These are phyloP conservation scores for Beta vulgaris DNA, from an alignment of 148 eudicot genomes.

Conservation along the genomic window DNA sequence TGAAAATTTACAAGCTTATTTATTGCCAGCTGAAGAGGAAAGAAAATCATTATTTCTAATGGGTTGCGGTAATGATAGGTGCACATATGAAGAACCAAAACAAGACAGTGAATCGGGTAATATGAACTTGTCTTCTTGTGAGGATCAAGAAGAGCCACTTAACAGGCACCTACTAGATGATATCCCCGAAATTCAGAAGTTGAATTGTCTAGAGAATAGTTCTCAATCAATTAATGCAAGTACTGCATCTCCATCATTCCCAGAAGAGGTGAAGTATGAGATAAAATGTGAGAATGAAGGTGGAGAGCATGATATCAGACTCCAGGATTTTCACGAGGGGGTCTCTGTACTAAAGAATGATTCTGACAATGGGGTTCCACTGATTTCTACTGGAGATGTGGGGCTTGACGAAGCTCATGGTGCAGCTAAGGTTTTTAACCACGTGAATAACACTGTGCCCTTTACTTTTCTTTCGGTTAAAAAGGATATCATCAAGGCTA, in stretches of 20 bases:
- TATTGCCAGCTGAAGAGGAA: conserved; percentile 28
- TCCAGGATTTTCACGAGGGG: conserved; percentile 40
- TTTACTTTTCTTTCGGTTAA: conserved; percentile 13
- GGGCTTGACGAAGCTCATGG: conserved; percentile 37
- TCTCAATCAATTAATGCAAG: conserved; percentile 34
- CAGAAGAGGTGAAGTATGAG: conserved; percentile 38
- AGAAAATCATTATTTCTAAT: conserved; percentile 20
- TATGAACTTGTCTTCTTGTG: conserved; percentile 22
- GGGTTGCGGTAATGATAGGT: conserved; percentile 15
- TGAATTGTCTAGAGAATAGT: conserved; percentile 42
- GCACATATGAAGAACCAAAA: conserved; percentile 13
- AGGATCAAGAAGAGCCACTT: conserved; percentile 32
- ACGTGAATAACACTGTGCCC: conserved; percentile 20
- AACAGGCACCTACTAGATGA: conserved; percentile 29
- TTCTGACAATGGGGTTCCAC: conserved; percentile 34
- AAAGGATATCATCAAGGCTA: conserved; percentile 36
- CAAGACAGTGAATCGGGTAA: conserved; percentile 31
- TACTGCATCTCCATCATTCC: conserved; percentile 29
- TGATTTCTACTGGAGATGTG: conserved; percentile 25
- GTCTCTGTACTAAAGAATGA: conserved; percentile 37
- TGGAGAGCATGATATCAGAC: conserved; percentile 33
- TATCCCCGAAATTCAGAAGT: conserved; percentile 29
- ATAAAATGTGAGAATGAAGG: conserved; percentile 33
- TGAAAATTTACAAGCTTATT: conserved; percentile 25
- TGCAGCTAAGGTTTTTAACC: conserved; percentile 25